Evolutionary conservation across 192 early-diverging fungal species (phyloP), one percentile per base, ranked within the genome.

Genomic region (Coemansia sp.): DNA sequence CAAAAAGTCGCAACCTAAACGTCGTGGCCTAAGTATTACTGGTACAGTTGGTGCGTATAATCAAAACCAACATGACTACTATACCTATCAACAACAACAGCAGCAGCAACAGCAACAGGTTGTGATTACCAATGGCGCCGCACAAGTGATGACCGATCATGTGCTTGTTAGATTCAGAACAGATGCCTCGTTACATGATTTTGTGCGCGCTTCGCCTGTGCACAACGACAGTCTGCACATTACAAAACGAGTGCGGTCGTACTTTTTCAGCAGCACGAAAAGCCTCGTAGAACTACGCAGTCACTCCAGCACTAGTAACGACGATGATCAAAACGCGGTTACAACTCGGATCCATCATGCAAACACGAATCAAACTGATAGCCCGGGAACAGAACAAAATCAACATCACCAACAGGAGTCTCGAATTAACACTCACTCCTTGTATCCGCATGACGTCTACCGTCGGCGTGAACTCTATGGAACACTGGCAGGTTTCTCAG

Each of bases 61-160:
- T 5, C 12, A 17, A 2, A 37, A n/a, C 25, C 30, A 52, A 2
- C 9, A 18, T 0, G 34, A 52, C 15, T 8, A 52, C 21, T 50
- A 51, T 17, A 44, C 15, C 17, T 37, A 41, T 43, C 30, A 46
- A 41, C 44, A 55, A 15, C 61, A 62, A 41, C 46, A 53, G 40
- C 41, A 34, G 61, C 8, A 33, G 42, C 38, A 64, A 19, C 33
- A 65, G 34, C 53, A 55, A n/a, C 62, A 60, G 23, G 48, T 77
- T 42, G 61, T 77, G 15, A 57, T 67, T 39, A 77, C 73, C 25
- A 77, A 77, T 50, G 73, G 73, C 10, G 73, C 67, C 8, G 64
- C 59, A 11, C 64, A 70, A 54, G 64, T 77, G 53, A 63, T 77
- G 67, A 64, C 64, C 23, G 73, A 77, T 33, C 50, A 64, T 48